A percentile compares a stretch with the other conserved stretches of the same genome.
Conservation (phyloP, 805 yeast genomes). For the Wilhelminamyces savonicus region DNA sequence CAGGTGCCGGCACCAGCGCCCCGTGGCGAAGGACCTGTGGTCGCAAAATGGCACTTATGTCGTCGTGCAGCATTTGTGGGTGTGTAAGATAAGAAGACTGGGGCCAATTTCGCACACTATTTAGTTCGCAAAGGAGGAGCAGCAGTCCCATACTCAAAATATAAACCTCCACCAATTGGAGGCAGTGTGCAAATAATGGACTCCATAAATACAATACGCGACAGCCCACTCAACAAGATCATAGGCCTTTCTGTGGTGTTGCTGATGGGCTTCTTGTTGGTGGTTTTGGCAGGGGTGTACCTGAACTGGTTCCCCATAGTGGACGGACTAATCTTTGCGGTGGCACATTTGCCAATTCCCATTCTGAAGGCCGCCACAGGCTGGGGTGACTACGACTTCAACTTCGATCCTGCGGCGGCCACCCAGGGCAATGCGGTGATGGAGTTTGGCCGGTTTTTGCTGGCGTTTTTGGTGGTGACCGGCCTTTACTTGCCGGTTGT, state of each 20-base stretch:
- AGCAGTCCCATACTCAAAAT: too few relatives aligned
- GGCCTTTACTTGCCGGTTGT: constrained; percentile 72
- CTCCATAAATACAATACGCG: too few relatives aligned
- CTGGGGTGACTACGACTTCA: constrained; percentile 37
- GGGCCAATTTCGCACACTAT: too few relatives aligned
- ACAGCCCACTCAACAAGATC: constrained; percentile 67
- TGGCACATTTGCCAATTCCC: constrained; percentile 34
- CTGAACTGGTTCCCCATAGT: constrained; percentile 89
- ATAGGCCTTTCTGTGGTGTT: constrained; percentile 70
- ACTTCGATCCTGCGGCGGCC: constrained; percentile 30
- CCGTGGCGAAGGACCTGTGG: too few relatives aligned
- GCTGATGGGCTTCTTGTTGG: constrained; percentile 84
- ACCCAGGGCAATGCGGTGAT: constrained; percentile 37
- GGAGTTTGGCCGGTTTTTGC: constrained; percentile 73
- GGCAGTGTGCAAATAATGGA: too few relatives aligned
- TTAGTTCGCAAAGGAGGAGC: too few relatives aligned
- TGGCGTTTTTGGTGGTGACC: constrained; percentile 70
- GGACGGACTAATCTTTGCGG: constrained; percentile 41
- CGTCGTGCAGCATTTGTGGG: too few relatives aligned
- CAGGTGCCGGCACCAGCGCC: too few relatives aligned
- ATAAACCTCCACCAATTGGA: too few relatives aligned
- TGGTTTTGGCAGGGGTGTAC: constrained; percentile 79
- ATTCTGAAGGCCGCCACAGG: constrained; percentile 24
- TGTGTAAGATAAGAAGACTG: too few relatives aligned
- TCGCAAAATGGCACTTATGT: too few relatives aligned